These are phyloP conservation scores for Solanum virginianum DNA, from an alignment of 257 asterid species.

Conservation along the genomic window DNA sequence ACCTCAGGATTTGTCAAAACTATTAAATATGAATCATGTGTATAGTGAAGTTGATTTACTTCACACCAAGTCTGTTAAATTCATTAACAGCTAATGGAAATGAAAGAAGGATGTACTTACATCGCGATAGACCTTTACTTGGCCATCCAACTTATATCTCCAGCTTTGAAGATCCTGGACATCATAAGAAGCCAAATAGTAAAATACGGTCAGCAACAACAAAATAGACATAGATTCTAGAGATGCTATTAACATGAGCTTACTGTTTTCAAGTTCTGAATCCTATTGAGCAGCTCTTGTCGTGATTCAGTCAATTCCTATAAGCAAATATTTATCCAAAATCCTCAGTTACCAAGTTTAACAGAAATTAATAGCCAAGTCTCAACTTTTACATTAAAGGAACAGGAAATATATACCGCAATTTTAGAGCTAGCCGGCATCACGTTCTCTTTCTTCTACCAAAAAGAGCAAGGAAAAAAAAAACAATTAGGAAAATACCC, in stretches of 20 bases:
- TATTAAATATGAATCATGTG: neutral
- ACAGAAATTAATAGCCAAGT: neutral
- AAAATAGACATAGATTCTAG: neutral
- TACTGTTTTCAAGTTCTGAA: constrained; percentile 82
- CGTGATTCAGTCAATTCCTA: constrained; percentile 81
- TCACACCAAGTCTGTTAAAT: neutral
- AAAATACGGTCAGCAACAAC: neutral
- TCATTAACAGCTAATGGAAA: neutral
- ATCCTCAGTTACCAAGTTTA: neutral
- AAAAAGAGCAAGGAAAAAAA: neutral
- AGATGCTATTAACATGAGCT: neutral
- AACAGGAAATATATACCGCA: constrained; percentile 31
- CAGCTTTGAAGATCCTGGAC: constrained; percentile 76
- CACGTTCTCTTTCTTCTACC: constrained; percentile 53
- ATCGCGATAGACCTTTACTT: constrained; percentile 65
- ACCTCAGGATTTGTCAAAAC: neutral
- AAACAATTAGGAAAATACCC: neutral
- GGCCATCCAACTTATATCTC: constrained; percentile 78
- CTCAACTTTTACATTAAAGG: neutral
- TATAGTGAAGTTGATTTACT: neutral
- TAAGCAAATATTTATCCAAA: neutral
- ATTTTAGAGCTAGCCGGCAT: constrained; percentile 55
- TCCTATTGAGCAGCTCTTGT: constrained; percentile 61
- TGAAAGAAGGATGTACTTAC: constrained; percentile 27
- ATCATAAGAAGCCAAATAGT: neutral